These are phyloP conservation scores for Huntiella moniliformis DNA, from an alignment of 2,329 filamentous ascomycete species.

Conservation along the genomic window DNA sequence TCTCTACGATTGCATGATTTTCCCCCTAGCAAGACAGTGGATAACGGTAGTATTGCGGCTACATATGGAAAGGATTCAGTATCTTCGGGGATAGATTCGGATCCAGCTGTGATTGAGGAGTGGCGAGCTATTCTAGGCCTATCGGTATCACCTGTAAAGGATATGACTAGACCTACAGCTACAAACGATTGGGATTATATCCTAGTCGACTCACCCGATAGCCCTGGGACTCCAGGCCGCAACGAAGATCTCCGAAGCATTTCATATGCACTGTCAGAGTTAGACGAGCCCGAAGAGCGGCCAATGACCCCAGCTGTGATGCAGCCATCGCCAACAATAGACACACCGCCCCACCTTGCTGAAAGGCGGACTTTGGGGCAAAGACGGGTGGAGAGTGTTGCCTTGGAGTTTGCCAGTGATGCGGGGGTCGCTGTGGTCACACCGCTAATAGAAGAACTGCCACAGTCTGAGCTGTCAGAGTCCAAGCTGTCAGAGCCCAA, in stretches of 20 bases:
- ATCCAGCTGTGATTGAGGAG: conserved; percentile 4
- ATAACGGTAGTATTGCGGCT: background rate
- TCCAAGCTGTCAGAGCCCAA: too few species aligned
- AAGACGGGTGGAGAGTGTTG: too few species aligned
- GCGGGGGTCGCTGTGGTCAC: too few species aligned
- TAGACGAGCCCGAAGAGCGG: background rate
- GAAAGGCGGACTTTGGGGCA: too few species aligned
- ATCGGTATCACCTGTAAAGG: background rate
- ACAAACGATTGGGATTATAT: background rate
- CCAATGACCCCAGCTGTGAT: too few species aligned
- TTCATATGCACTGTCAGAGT: background rate
- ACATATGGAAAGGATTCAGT: background rate
- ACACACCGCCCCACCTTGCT: too few species aligned
- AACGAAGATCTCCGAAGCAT: background rate
- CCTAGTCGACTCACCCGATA: background rate
- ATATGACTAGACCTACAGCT: background rate
- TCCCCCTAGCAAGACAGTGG: background rate
- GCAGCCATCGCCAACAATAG: too few species aligned
- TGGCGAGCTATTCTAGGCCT: conserved; percentile 6
- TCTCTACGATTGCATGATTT: background rate
- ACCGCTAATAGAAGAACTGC: too few species aligned
- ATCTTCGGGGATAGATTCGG: conserved; percentile 3
- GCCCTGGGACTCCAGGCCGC: background rate
- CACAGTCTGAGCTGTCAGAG: too few species aligned
- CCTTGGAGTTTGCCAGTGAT: too few species aligned